Evolutionary conservation across 345 rosid genomes (phyloP).

Genomic region (Melastoma malabathricum): DNA sequence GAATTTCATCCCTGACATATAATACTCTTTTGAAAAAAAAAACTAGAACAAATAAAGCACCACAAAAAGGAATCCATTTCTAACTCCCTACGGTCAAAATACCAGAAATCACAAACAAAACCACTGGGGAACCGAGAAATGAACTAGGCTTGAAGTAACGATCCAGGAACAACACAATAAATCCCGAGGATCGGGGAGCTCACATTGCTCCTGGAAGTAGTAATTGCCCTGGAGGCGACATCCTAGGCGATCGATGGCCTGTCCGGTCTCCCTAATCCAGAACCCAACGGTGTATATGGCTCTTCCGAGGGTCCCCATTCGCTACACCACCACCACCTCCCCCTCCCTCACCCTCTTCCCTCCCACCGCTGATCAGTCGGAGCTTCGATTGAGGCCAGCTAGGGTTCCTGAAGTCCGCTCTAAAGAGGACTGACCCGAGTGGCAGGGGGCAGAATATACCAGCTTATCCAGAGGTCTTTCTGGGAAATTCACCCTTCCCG

Average conservation of each 20-base stretch:
- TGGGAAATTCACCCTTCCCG: no score
- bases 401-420: not conserved
- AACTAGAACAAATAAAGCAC: no score
- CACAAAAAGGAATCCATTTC: no score
- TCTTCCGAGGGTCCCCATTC: conserved; percentile 60
- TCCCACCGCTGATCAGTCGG: not conserved
- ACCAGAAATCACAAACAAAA: no score
- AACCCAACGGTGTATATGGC: conserved; percentile 77
- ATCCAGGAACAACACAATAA: not conserved
- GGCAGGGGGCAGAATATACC: not conserved
- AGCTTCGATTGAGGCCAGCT: not conserved
- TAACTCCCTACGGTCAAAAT: no score
- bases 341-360: no score
- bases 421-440: not conserved
- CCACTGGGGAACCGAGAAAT: no score
- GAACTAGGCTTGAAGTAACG: not conserved
- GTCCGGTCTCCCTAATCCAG: conserved; percentile 96
- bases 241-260: conserved; percentile 92
- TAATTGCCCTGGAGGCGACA: conserved; percentile 77
- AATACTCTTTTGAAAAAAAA: no score
- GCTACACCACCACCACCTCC: conserved; percentile 2
- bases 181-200: not conserved
- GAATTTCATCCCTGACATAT: no score
- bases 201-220: conserved; percentile 63
- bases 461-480: not conserved